phyloP scores from a whole-genome alignment of 2,329 filamentous ascomycete species.

The Pseudogymnoascus sp. region DNA sequence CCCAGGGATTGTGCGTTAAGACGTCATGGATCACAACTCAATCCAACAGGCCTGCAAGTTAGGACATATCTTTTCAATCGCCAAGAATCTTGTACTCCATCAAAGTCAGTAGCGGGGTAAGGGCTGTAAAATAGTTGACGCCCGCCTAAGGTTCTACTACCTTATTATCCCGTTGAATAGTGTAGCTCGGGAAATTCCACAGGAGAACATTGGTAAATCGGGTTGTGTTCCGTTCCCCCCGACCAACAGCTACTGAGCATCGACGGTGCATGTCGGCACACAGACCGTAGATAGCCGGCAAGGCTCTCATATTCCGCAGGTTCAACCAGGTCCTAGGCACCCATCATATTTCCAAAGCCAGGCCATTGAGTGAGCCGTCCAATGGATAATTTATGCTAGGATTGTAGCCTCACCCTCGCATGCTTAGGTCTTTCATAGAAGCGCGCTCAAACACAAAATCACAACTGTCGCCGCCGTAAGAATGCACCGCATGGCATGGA shows the following conservation, averaged over 20 bases:
- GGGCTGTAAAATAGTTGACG: not conserved
- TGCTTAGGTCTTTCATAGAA: not conserved
- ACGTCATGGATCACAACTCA: conserved; percentile 4
- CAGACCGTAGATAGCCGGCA: not conserved
- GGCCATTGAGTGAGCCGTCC: not conserved
- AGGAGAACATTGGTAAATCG: not conserved
- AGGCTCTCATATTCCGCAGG: not conserved
- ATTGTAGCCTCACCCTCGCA: not conserved
- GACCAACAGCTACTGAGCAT: not conserved
- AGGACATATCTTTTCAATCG: not conserved
- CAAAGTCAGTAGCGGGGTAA: not conserved
- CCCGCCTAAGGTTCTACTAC: not conserved
- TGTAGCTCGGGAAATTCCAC: not conserved
- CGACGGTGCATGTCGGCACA: not conserved
- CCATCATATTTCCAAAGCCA: not conserved
- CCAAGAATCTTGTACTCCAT: not conserved
- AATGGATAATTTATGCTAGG: not conserved
- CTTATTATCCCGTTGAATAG: not conserved
- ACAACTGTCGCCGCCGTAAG: not conserved
- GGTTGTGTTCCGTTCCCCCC: conserved; percentile 4
- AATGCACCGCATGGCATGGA: not conserved
- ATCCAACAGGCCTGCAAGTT: not conserved
- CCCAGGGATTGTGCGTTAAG: not conserved
- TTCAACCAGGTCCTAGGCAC: not conserved
- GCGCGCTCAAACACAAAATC: not conserved